Percentiles rank a stretch among this genome's conserved stretches.
phyloP scores from a whole-genome alignment of 495 filamentous ascomycete genomes.

The Cercophora samala region DNA sequence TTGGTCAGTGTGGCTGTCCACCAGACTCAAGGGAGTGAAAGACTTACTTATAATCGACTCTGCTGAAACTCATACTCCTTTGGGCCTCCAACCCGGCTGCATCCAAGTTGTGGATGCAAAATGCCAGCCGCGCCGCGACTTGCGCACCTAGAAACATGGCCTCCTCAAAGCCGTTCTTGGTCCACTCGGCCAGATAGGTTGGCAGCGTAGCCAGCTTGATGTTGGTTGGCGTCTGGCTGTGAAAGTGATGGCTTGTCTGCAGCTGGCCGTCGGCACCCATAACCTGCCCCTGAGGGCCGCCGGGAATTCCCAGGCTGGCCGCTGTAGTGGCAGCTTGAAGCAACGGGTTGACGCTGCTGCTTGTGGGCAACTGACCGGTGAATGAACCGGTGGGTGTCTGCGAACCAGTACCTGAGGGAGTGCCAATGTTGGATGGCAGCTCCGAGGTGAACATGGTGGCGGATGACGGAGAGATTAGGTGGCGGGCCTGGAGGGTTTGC shows the following conservation, averaged over 20 bases:
- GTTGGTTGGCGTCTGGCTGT: constrained; percentile 83
- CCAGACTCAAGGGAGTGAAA: not conserved
- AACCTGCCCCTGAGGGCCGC: constrained; percentile 28
- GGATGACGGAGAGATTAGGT: constrained; percentile 82
- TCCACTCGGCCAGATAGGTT: constrained; percentile 92
- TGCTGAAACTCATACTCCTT: constrained; percentile 42
- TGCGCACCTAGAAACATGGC: constrained; percentile 78
- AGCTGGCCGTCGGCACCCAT: constrained; percentile 20
- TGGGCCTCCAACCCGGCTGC: constrained; percentile 39
- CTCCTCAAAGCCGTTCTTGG: constrained; percentile 75
- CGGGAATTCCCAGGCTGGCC: constrained; percentile 53
- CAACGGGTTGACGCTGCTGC: constrained; percentile 77
- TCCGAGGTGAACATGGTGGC: constrained; percentile 97
- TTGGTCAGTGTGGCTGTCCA: not conserved
- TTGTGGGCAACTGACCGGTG: constrained; percentile 53
- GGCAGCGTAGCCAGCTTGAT: constrained; percentile 77
- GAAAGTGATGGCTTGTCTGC: constrained; percentile 61
- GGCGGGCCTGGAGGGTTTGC: constrained; percentile 71
- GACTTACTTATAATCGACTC: constrained; percentile 51
- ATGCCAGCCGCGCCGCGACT: constrained; percentile 71
- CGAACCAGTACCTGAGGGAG: constrained; percentile 83
- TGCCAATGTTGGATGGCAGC: constrained; percentile 84
- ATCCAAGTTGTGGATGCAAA: constrained; percentile 51
- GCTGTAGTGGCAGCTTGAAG: constrained; percentile 87
- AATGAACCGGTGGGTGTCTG: constrained; percentile 75